These are phyloP conservation scores for Astrothelium macrocarpum DNA, from an alignment of 495 filamentous ascomycete genomes.

Conservation along the genomic window DNA sequence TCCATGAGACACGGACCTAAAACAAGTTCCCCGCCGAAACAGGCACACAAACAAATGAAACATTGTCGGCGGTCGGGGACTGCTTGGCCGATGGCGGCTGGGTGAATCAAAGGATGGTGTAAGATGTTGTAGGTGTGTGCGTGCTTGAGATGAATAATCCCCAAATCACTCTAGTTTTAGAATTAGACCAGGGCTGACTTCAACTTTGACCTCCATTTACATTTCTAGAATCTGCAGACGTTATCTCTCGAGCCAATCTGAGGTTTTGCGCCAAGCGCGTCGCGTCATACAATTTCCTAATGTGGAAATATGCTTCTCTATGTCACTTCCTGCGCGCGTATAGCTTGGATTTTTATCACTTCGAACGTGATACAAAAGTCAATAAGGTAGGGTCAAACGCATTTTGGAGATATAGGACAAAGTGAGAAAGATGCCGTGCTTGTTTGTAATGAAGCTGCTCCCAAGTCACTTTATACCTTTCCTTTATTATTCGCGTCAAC, in stretches of 20 bases:
- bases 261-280: too few relatives aligned
- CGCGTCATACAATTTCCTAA: not conserved
- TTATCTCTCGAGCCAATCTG: too few relatives aligned
- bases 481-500: not conserved
- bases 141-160: too few relatives aligned
- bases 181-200: too few relatives aligned
- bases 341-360: too few relatives aligned
- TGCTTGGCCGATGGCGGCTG: not conserved
- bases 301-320: not conserved
- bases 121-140: too few relatives aligned
- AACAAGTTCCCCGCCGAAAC: not conserved
- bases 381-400: not conserved
- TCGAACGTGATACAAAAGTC: not conserved
- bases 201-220: too few relatives aligned
- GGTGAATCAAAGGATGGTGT: too few relatives aligned
- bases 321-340: too few relatives aligned
- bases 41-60: not conserved
- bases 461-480: not conserved
- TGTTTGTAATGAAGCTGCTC: not conserved
- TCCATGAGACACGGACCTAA: too few relatives aligned
- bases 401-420: not conserved
- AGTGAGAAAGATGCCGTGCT: not conserved
- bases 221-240: too few relatives aligned
- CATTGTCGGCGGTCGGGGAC: not conserved
- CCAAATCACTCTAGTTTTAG: too few relatives aligned